Evolutionary conservation across 148 eudicot genomes (phyloP).

Genomic region (Rhododendron henanense): DNA sequence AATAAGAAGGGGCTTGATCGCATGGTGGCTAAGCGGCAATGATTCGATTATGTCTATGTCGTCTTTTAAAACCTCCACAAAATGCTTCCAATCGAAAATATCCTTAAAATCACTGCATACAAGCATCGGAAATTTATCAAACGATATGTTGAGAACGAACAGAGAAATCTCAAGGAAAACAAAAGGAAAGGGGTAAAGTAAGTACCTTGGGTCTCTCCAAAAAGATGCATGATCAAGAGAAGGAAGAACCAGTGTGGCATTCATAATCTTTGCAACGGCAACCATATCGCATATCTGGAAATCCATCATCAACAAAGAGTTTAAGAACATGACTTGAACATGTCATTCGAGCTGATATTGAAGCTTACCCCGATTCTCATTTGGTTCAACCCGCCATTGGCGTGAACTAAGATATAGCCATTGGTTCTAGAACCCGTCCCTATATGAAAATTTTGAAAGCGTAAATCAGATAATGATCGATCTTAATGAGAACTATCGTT

Average conservation of each 20-base stretch:
- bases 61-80: conserved; percentile 41
- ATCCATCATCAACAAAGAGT: neutral
- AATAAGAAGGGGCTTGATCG: conserved; percentile 30
- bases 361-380: conserved; percentile 58
- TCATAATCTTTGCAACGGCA: conserved; percentile 64
- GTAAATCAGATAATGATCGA: neutral
- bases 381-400: conserved; percentile 60
- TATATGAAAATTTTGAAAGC: neutral
- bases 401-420: conserved; percentile 45
- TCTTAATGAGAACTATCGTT: neutral
- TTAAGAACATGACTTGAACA: neutral
- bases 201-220: conserved; percentile 74
- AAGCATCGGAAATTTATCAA: neutral
- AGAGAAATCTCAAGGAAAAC: neutral
- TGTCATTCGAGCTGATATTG: neutral
- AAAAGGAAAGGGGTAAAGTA: neutral
- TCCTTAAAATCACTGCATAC: conserved; percentile 58
- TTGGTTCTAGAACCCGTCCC: conserved; percentile 31
- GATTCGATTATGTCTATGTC: conserved; percentile 47
- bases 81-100: conserved; percentile 60
- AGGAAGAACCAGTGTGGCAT: conserved; percentile 69
- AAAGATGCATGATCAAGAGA: conserved; percentile 60
- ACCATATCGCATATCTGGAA: conserved; percentile 77
- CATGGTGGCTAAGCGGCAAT: conserved; percentile 37
- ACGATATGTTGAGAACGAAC: neutral